A percentile compares a stretch with the other conserved stretches of the same genome.
phyloP scores from a whole-genome alignment of 1,284 basidiomycete species.

The Volvariella surrecta region DNA sequence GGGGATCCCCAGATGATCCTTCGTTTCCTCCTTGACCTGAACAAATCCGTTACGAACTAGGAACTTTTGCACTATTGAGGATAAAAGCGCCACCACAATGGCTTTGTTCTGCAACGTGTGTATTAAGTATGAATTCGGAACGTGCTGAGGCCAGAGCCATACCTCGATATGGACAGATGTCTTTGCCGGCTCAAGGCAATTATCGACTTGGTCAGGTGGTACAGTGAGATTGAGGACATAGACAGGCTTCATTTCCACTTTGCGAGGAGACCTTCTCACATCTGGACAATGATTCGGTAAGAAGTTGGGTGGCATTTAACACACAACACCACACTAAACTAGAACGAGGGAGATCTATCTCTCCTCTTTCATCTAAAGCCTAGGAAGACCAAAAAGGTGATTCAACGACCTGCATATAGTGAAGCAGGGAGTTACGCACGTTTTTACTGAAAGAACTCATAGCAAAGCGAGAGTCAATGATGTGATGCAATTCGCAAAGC shows the following conservation, averaged over 20 bases:
- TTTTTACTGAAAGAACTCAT: conserved; percentile 64
- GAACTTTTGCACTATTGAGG: conserved; percentile 54
- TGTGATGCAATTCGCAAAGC: conserved; percentile 58
- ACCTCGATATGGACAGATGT: conserved; percentile 61
- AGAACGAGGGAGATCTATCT: conserved; percentile 33
- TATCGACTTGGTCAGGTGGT: conserved; percentile 61
- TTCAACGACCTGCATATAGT: neutral
- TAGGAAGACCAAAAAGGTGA: conserved; percentile 16
- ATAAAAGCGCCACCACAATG: conserved; percentile 45
- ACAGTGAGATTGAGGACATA: conserved; percentile 74
- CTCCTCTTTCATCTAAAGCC: conserved; percentile 58
- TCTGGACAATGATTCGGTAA: conserved; percentile 24
- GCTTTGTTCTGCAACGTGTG: conserved; percentile 20
- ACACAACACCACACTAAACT: conserved; percentile 26
- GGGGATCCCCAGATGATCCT: conserved; percentile 11
- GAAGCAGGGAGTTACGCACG: conserved; percentile 26
- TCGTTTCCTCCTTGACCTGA: conserved; percentile 10
- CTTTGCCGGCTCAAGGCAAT: conserved; percentile 73
- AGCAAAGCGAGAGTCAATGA: conserved; percentile 60
- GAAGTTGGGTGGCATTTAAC: neutral
- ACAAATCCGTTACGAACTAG: conserved; percentile 57
- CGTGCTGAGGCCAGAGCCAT: conserved; percentile 13
- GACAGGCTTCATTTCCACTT: conserved; percentile 67
- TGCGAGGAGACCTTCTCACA: conserved; percentile 61
- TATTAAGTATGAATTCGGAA: neutral